Evolutionary conservation across 2,329 filamentous ascomycete species (phyloP).

Genomic region (Botrytis galanthina): DNA sequence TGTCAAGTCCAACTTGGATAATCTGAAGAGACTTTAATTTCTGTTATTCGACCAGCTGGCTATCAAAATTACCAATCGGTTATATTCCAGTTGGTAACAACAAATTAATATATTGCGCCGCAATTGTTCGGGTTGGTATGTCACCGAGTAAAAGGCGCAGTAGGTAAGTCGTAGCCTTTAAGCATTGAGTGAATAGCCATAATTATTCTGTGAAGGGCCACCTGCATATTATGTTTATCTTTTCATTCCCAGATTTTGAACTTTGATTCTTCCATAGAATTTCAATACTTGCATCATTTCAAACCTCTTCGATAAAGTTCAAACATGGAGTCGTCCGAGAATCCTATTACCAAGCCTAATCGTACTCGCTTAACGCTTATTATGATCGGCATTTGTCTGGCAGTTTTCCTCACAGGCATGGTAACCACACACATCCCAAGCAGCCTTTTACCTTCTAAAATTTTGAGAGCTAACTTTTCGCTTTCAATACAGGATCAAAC

Average conservation of each 20-base stretch:
- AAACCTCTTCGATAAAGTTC: neutral
- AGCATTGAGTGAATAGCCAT: no score
- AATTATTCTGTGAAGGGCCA: no score
- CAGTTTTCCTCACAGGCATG: slow-evolving; percentile 13
- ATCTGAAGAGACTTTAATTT: neutral
- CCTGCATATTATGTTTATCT: no score
- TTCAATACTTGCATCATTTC: neutral
- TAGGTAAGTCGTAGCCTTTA: no score
- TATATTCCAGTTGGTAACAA: neutral
- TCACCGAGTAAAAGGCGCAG: neutral
- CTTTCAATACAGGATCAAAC: slow-evolving; percentile 3
- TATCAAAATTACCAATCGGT: neutral
- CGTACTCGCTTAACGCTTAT: neutral
- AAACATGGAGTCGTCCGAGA: neutral
- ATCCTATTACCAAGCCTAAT: neutral
- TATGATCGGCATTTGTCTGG: slow-evolving; percentile 6
- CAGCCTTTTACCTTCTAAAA: neutral
- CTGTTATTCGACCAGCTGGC: neutral
- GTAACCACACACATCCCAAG: neutral
- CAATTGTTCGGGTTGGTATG: neutral
- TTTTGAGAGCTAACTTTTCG: neutral
- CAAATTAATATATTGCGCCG: neutral
- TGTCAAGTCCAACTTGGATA: neutral
- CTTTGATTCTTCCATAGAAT: no score
- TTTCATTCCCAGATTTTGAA: no score